Conservation (phyloP, 805 yeast genomes). For the Pichia phayaonensis region DNA sequence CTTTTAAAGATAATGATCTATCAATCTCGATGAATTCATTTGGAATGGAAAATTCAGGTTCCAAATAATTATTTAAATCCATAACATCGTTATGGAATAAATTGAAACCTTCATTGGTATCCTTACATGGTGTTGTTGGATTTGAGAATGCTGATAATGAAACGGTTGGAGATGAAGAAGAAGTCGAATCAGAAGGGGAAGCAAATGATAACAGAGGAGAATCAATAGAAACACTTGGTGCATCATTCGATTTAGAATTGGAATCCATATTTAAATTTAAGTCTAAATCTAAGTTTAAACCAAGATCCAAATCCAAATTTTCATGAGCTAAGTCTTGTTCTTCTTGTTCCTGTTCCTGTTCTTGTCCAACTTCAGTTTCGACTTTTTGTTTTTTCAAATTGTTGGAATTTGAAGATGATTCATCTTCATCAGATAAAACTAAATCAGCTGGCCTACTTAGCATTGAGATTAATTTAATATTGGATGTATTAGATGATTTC, state of each 20-base stretch:
- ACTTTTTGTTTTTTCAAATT: not conserved
- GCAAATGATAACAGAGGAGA: not conserved
- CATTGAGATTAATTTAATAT: slow-evolving; percentile 7
- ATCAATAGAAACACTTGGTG: not conserved
- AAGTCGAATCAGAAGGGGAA: slow-evolving; percentile 1
- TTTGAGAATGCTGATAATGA: slow-evolving; percentile 5
- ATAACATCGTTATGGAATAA: not conserved
- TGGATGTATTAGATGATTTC: slow-evolving; percentile 12
- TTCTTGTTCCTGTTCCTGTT: slow-evolving; percentile 14
- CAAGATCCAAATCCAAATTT: not conserved
- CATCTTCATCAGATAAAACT: slow-evolving; percentile 16
- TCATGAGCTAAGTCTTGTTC: not conserved
- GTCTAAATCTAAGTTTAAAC: not conserved
- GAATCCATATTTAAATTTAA: not conserved
- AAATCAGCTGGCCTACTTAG: slow-evolving; percentile 23
- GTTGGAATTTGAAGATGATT: not conserved
- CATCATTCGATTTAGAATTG: not conserved
- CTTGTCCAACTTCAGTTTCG: slow-evolving; percentile 6
- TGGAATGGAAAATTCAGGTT: slow-evolving; percentile 15
- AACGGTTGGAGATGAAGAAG: not conserved
- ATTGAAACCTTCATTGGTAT: not conserved
- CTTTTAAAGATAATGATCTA: slow-evolving; percentile 9
- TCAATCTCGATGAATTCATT: slow-evolving; percentile 23
- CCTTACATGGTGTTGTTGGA: slow-evolving; percentile 2
- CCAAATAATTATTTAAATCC: slow-evolving; percentile 9